Evolutionary conservation across 352 stramenopile genomes (phyloP).

Genomic region (Plasmopara muralis): DNA sequence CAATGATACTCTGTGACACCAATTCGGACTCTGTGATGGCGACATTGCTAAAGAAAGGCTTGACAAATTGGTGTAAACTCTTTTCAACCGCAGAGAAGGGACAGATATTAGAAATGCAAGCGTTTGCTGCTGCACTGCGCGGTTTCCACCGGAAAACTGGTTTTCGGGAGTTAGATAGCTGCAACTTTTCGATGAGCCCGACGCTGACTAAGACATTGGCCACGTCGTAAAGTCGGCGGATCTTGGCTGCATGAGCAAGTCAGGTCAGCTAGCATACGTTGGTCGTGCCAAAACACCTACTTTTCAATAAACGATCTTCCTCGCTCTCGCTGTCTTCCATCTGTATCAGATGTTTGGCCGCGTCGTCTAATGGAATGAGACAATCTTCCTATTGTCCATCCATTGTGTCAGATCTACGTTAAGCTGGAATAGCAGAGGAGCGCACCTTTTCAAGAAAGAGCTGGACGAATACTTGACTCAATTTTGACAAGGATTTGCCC

Average conservation of each 20-base stretch:
- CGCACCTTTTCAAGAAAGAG: constrained; percentile 88
- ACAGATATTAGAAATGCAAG: background rate
- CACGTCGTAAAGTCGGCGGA: constrained; percentile 96
- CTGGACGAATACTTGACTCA: constrained; percentile 94
- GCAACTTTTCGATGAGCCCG: constrained; percentile 88
- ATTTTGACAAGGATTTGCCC: constrained; percentile 85
- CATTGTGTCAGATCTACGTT: background rate
- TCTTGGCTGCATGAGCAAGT: constrained; percentile 71
- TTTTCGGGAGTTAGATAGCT: constrained; percentile 75
- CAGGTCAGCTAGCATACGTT: constrained; percentile 3
- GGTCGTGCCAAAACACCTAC: constrained; percentile 23
- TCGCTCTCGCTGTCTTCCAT: constrained; percentile 71
- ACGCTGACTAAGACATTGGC: constrained; percentile 94
- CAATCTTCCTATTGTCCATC: constrained; percentile 56
- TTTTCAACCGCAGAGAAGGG: background rate
- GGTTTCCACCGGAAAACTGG: constrained; percentile 79
- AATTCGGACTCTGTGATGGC: constrained; percentile 10
- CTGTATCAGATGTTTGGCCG: constrained; percentile 91
- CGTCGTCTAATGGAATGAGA: constrained; percentile 91
- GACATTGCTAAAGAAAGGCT: background rate
- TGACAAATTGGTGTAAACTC: constrained; percentile 3
- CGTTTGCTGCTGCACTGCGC: constrained; percentile 10
- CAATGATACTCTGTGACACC: constrained; percentile 8
- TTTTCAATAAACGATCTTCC: constrained; percentile 77
- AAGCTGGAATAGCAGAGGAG: constrained; percentile 4